Evolutionary conservation across 2,329 filamentous ascomycete species (phyloP).

Genomic region (Pyricularia pennisetigena): DNA sequence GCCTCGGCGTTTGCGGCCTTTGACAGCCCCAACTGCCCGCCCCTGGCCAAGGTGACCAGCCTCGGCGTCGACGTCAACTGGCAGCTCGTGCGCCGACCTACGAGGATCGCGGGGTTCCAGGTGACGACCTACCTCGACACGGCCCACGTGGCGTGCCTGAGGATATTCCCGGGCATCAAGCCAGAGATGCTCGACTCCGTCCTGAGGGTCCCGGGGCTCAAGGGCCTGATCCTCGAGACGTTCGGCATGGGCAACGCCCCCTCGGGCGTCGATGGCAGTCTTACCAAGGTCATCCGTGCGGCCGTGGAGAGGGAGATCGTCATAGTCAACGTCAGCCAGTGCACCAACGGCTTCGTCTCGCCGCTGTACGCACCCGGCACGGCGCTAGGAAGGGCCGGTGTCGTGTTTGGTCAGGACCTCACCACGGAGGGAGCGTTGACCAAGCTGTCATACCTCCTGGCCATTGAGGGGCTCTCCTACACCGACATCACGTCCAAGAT

Average conservation of each 20-base stretch:
- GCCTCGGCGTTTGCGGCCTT: conserved; percentile 83
- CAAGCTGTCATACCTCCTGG: conserved; percentile 80
- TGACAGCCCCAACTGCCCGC: conserved; percentile 74
- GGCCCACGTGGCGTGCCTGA: conserved; percentile 79
- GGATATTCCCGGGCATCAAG: conserved; percentile 86
- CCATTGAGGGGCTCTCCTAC: conserved; percentile 51
- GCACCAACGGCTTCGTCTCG: conserved; percentile 66
- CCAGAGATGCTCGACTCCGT: conserved; percentile 90
- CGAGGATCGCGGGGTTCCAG: conserved; percentile 61
- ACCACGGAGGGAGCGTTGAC: conserved; percentile 86
- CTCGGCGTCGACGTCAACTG: conserved; percentile 74
- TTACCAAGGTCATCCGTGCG: conserved; percentile 67
- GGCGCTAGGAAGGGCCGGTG: conserved; percentile 69
- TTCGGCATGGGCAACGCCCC: conserved; percentile 92
- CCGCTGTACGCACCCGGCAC: conserved; percentile 72
- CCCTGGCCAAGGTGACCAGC: conserved; percentile 72
- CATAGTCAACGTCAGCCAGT: conserved; percentile 88
- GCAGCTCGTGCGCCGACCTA: conserved; percentile 67
- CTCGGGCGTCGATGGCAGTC: conserved; percentile 65
- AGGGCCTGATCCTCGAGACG: conserved; percentile 78
- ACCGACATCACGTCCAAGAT: conserved; percentile 61
- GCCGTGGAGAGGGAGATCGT: conserved; percentile 74
- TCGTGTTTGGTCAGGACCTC: conserved; percentile 82
- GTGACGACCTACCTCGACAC: conserved; percentile 71
- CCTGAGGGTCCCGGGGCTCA: conserved; percentile 62